phyloP scores from a whole-genome alignment of 371 early-diverging fungal species.

The Zopfochytrium polystomum region DNA sequence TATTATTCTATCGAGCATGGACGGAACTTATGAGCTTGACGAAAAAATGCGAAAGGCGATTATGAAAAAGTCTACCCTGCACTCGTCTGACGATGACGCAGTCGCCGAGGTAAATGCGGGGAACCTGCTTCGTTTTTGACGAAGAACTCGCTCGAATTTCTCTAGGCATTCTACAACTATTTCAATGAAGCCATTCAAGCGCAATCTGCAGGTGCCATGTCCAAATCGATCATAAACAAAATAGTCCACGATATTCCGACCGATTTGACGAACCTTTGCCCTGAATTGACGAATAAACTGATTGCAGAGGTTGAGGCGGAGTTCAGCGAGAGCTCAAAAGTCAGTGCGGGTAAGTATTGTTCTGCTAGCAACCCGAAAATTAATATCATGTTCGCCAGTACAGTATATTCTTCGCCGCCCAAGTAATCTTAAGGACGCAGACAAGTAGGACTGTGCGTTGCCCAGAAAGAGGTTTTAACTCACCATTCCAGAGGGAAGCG shows the following conservation, averaged over 20 bases:
- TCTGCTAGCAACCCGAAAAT: not conserved
- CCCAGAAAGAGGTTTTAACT: too few relatives aligned
- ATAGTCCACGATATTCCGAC: conserved; percentile 37
- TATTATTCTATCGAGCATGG: conserved; percentile 36
- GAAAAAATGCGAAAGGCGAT: conserved; percentile 5
- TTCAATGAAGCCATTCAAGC: conserved; percentile 44
- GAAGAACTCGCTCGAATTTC: not conserved
- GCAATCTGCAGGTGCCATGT: conserved; percentile 38
- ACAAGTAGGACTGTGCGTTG: not conserved
- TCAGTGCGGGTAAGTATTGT: conserved; percentile 33
- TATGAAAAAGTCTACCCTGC: not conserved
- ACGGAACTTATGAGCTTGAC: conserved; percentile 25
- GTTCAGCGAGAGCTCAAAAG: conserved; percentile 44
- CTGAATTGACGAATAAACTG: conserved; percentile 20
- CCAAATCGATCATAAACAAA: conserved; percentile 23
- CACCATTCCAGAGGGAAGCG: too few relatives aligned
- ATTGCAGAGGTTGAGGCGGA: conserved; percentile 38
- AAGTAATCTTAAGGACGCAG: conserved; percentile 31
- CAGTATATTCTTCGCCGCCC: conserved; percentile 16
- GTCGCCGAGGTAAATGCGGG: conserved; percentile 24
- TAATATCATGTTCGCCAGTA: not conserved
- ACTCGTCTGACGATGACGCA: conserved; percentile 19
- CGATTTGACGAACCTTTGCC: conserved; percentile 21
- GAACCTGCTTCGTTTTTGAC: not conserved
- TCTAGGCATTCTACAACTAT: conserved; percentile 48